Evolutionary conservation across 2,329 filamentous ascomycete genomes (phyloP).

Genomic region (Graphiopsis chlorocephala): DNA sequence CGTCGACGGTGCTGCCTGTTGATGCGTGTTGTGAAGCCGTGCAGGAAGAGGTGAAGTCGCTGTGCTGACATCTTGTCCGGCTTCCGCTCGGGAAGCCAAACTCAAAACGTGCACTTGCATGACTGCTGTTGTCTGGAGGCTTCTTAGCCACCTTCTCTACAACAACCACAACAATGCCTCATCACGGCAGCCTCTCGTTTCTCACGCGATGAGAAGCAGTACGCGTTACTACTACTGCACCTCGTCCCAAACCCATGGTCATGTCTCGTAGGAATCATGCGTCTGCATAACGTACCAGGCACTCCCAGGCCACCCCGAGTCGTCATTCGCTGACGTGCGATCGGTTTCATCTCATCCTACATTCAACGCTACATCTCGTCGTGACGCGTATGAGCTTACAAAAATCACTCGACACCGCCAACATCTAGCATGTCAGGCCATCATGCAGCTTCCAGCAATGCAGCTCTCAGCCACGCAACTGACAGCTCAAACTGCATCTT

Average conservation of each 20-base stretch:
- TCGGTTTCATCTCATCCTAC: neutral
- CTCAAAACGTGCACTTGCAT: neutral
- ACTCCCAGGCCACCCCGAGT: neutral
- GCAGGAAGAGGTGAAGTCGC: neutral
- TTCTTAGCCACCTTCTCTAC: neutral
- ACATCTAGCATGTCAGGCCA: neutral
- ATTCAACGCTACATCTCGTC: neutral
- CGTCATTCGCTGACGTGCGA: slow-evolving; percentile 2
- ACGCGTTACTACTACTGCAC: neutral
- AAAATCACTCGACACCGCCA: neutral
- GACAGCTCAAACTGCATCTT: neutral
- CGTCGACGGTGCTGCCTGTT: neutral
- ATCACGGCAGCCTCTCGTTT: neutral
- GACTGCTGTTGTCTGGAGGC: neutral
- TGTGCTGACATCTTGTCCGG: neutral
- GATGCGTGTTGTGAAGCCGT: neutral
- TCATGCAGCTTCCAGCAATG: neutral
- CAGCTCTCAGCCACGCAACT: neutral
- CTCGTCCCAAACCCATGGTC: neutral
- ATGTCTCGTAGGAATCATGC: neutral
- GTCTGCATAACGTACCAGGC: neutral
- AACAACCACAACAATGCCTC: neutral
- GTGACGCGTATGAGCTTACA: neutral
- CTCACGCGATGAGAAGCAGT: neutral
- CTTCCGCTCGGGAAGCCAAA: neutral